Conservation (phyloP, 768 basidiomycete genomes). For the Grammothele lineata region DNA sequence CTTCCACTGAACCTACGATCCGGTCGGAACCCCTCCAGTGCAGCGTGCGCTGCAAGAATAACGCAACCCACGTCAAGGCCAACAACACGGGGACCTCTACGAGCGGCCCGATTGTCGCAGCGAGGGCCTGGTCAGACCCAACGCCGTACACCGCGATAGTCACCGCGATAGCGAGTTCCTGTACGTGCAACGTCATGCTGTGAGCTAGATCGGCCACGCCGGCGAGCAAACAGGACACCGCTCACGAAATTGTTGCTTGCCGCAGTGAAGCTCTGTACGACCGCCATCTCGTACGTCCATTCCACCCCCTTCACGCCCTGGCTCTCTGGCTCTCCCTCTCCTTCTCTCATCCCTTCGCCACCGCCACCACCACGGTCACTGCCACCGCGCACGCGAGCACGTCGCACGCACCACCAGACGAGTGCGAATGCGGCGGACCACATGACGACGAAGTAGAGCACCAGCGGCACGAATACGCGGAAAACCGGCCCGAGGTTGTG, state of each 20-base stretch:
- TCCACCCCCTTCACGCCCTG: slow-evolving; percentile 1
- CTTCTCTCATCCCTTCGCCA: neutral
- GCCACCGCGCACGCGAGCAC: slow-evolving; percentile 19
- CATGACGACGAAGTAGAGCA: slow-evolving; percentile 76
- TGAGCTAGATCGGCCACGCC: neutral
- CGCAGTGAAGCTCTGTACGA: slow-evolving; percentile 76
- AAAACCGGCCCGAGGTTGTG: slow-evolving; percentile 74
- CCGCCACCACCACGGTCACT: neutral
- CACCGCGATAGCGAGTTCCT: slow-evolving; percentile 84
- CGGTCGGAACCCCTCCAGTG: too few species aligned
- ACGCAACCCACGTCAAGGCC: slow-evolving; percentile 60
- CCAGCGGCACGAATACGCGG: slow-evolving; percentile 75
- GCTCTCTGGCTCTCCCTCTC: slow-evolving; percentile 22
- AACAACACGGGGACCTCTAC: slow-evolving; percentile 79
- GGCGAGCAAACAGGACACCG: neutral
- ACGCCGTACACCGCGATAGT: slow-evolving; percentile 76
- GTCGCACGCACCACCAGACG: slow-evolving; percentile 45
- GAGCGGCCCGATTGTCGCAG: slow-evolving; percentile 76
- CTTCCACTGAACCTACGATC: too few species aligned
- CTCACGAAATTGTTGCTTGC: slow-evolving; percentile 75
- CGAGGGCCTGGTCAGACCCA: slow-evolving; percentile 73
- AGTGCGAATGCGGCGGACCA: slow-evolving; percentile 60
- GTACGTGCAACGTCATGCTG: neutral
- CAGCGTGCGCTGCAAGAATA: slow-evolving; percentile 23
- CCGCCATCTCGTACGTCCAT: slow-evolving; percentile 65